These are phyloP conservation scores for Raffaelea arxii DNA, from an alignment of 2,329 filamentous ascomycete genomes.

Conservation along the genomic window DNA sequence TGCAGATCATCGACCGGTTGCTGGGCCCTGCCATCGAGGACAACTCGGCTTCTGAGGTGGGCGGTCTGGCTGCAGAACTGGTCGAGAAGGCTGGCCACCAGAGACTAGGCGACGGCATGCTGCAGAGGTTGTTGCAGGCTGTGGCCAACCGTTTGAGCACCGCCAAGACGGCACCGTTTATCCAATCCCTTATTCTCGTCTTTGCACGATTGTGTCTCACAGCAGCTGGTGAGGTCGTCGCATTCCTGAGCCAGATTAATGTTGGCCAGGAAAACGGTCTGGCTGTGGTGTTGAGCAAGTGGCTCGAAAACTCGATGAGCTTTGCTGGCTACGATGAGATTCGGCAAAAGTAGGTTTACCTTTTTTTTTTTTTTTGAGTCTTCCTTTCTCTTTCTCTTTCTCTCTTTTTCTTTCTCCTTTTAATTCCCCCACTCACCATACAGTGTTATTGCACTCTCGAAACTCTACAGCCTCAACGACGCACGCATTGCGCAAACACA, in stretches of 20 bases:
- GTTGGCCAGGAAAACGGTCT: slow-evolving; percentile 75
- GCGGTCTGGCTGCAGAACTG: slow-evolving; percentile 83
- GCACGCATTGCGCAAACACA: slow-evolving; percentile 65
- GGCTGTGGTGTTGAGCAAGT: slow-evolving; percentile 82
- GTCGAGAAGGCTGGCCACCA: slow-evolving; percentile 94
- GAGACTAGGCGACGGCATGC: slow-evolving; percentile 78
- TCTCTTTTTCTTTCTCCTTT: slow-evolving; percentile 6
- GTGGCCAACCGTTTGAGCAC: slow-evolving; percentile 78
- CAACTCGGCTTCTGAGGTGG: slow-evolving; percentile 90
- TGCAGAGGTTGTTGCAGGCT: slow-evolving; percentile 69
- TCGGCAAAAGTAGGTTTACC: slow-evolving; percentile 67
- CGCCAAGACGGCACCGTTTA: slow-evolving; percentile 78
- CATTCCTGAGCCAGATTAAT: slow-evolving; percentile 78
- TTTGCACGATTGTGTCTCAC: slow-evolving; percentile 84
- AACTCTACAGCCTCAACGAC: slow-evolving; percentile 82
- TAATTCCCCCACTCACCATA: slow-evolving; percentile 11
- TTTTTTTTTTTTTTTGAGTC: too few species aligned
- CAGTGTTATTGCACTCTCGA: slow-evolving; percentile 85
- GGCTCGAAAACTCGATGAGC: slow-evolving; percentile 93
- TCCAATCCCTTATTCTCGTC: slow-evolving; percentile 90
- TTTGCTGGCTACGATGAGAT: slow-evolving; percentile 99
- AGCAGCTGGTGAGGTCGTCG: slow-evolving; percentile 79
- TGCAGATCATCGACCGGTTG: slow-evolving; percentile 86
- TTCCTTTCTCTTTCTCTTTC: slow-evolving; percentile 8
- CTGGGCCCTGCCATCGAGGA: slow-evolving; percentile 80